A percentile compares a stretch with the other conserved stretches of the same genome.
phyloP scores from a whole-genome alignment of 305 asterid species.

The Plantago coronopus region DNA sequence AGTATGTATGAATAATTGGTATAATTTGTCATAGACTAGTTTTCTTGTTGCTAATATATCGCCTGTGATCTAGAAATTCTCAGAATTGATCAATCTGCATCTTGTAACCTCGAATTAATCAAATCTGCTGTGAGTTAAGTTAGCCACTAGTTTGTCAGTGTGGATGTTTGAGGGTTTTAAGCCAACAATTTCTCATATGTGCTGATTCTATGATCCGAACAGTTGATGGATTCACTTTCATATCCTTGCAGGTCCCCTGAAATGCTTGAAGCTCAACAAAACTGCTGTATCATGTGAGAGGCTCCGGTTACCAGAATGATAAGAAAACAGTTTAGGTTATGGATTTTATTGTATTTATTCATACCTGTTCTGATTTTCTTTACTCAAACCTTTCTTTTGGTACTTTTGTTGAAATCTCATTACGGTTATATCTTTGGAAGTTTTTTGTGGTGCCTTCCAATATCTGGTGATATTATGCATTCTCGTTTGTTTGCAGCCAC shows the following conservation, averaged over 20 bases:
- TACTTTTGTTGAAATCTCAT: neutral
- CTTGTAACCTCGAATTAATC: too few species aligned
- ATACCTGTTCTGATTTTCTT: slow-evolving; percentile 8
- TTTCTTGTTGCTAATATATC: neutral
- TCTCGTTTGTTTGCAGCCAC: too few species aligned
- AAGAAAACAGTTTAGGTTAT: slow-evolving; percentile 7
- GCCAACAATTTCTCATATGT: neutral
- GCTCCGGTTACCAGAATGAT: neutral
- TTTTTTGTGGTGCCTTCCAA: too few species aligned
- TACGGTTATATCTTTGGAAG: too few species aligned
- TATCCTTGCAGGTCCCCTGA: slow-evolving; percentile 70
- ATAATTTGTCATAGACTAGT: neutral
- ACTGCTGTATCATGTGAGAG: slow-evolving; percentile 68
- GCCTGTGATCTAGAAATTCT: too few species aligned
- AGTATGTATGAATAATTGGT: neutral
- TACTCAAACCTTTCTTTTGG: slow-evolving; percentile 10
- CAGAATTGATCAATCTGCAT: too few species aligned
- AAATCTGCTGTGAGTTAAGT: neutral
- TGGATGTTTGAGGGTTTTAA: neutral
- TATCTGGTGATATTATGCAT: too few species aligned
- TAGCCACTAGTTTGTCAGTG: neutral
- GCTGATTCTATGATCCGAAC: neutral
- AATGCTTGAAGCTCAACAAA: slow-evolving; percentile 70
- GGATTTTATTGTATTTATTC: slow-evolving; percentile 6
- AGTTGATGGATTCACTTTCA: slow-evolving; percentile 11